Evolutionary conservation across 495 filamentous ascomycete genomes (phyloP).

Genomic region (Choiromyces venosus): DNA sequence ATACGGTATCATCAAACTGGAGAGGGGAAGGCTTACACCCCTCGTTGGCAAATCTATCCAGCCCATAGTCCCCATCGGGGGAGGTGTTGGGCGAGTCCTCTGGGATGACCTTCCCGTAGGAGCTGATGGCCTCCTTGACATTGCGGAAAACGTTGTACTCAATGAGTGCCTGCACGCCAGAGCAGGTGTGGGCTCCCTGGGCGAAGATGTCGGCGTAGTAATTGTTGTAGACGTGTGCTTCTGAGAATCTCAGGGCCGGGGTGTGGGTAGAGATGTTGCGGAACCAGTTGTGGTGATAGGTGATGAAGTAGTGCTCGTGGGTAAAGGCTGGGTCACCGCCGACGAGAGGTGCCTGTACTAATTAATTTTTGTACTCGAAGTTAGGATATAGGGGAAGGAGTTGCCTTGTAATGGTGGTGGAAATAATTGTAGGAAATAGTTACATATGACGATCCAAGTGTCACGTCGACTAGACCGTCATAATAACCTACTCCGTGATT

Average conservation of each 20-base stretch:
- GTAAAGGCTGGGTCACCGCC: constrained; percentile 34
- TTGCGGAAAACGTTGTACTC: constrained; percentile 46
- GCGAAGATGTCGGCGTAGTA: constrained; percentile 42
- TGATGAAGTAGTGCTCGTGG: constrained; percentile 43
- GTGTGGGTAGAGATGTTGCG: constrained; percentile 43
- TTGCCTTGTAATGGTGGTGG: constrained; percentile 41
- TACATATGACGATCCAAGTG: constrained; percentile 42
- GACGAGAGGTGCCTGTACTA: constrained; percentile 23
- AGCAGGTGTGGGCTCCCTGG: constrained; percentile 43
- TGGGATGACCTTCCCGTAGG: constrained; percentile 50
- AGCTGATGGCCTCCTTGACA: constrained; percentile 46
- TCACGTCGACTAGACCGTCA: constrained; percentile 45
- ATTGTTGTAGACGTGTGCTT: constrained; percentile 44
- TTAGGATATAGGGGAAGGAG: constrained; percentile 17
- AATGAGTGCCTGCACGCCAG: constrained; percentile 43
- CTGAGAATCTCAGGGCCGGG: constrained; percentile 43
- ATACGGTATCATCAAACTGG: constrained; percentile 8
- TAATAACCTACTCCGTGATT: constrained; percentile 43
- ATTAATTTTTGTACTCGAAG: constrained; percentile 6
- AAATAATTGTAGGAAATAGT: constrained; percentile 44
- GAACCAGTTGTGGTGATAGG: constrained; percentile 47
- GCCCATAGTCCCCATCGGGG: constrained; percentile 45
- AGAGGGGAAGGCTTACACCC: constrained; percentile 42
- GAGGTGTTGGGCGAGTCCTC: constrained; percentile 44
- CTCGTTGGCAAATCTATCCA: constrained; percentile 47